Evolutionary conservation across 2,329 filamentous ascomycete species (phyloP), one percentile per base, ranked within the genome.

Genomic region (Nemania sp.): DNA sequence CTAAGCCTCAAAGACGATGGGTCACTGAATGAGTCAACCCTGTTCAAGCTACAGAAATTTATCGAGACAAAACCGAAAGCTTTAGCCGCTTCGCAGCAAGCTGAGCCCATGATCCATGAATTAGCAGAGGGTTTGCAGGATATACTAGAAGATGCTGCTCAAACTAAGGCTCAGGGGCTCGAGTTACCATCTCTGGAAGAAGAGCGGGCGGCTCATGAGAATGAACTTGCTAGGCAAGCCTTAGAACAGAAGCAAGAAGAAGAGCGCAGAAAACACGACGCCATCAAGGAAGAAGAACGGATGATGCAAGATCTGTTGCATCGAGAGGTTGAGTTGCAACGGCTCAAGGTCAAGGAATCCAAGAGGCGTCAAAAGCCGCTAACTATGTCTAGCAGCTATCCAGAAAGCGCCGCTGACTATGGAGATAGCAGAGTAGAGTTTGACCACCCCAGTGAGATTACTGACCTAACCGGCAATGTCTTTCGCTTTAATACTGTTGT

Each of bases 131-230:
- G 87, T 2, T 88, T 92, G 56, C 90, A 93, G 8, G 89, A 90
- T 54, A 90, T 95, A 10, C 85, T 98, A 3, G 93, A 98, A 79
- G 93, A 97, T 78, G 93, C 93, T n/a, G 92, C 93, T 1, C 86
- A 90, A 72, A 89, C 90, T 29, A 92, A 92, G 73, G 90, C 92
- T 55, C 88, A 90, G 63, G 92, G 93, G 35, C 88, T 90, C 63
- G 88, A 93, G 69, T 82, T 97, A 18, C 94, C 93, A 1, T 97
- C 93, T 35, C 84, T 98, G 6, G 93, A 97, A 75, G 93, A 97
- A 74, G 94, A 98, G 79, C 89, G 94, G 45, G 93, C 92, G 29
- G 89, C 89, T 15, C 93, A 97, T 70, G 93, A 97, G 80, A 91
- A 91, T 24, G 88, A 88, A 26, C 84, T 92, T 29, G 88, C 88